Evolutionary conservation across 768 basidiomycete species (phyloP).

Genomic region (Sporobolomyces roseus): DNA sequence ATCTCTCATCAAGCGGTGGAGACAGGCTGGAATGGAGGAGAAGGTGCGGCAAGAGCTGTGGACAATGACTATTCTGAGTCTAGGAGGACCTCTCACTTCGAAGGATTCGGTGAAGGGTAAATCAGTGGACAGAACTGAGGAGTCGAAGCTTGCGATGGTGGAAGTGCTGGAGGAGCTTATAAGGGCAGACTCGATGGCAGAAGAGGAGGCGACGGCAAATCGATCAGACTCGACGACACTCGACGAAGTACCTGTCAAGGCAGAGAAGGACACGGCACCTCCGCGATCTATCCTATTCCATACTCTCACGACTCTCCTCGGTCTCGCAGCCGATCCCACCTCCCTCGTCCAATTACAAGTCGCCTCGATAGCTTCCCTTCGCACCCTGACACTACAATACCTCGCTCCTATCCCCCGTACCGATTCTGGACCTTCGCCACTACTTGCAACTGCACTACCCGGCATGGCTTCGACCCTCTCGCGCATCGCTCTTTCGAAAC

Average conservation of each 20-base stretch:
- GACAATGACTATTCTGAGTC: constrained; percentile 64
- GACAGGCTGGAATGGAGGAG: constrained; percentile 30
- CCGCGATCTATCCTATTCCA: constrained; percentile 71
- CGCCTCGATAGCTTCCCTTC: constrained; percentile 19
- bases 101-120: constrained; percentile 61
- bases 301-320: constrained; percentile 70
- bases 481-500: constrained; percentile 30
- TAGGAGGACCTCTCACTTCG: constrained; percentile 59
- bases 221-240: constrained; percentile 16
- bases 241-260: not conserved
- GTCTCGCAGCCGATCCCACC: constrained; percentile 59
- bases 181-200: constrained; percentile 46
- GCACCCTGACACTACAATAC: constrained; percentile 12
- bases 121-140: constrained; percentile 62
- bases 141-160: constrained; percentile 72
- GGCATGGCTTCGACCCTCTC: constrained; percentile 48
- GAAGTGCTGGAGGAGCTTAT: constrained; percentile 64
- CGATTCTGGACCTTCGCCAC: not conserved
- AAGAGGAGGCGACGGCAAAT: constrained; percentile 50
- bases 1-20: constrained; percentile 64
- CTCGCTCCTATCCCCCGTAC: constrained; percentile 9
- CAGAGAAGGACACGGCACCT: no score
- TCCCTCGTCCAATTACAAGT: constrained; percentile 54
- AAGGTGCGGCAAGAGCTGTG: constrained; percentile 63
- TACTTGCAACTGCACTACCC: constrained; percentile 52